Percentiles rank a stretch among this genome's conserved stretches.
Evolutionary conservation across 306 rosid genomes (phyloP).

Genomic region (Pueraria montana): DNA sequence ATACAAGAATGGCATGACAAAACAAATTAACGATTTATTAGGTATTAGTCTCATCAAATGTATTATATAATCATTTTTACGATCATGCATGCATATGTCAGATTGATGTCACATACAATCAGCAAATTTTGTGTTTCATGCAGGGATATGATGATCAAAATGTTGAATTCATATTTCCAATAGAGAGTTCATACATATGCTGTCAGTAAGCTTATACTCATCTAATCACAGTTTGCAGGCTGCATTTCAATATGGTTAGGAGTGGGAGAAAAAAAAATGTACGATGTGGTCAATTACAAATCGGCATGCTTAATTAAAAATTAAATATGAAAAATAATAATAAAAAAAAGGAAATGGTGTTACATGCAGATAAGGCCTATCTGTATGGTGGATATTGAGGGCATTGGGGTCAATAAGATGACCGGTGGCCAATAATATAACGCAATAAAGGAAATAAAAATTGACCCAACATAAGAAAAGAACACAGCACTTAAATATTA

Average conservation of each 20-base stretch:
- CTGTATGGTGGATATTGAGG: conserved; percentile 2
- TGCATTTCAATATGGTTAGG: background rate
- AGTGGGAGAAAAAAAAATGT: background rate
- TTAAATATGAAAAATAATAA: background rate
- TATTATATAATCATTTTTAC: background rate
- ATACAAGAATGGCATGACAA: background rate
- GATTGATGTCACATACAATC: conserved; percentile 1
- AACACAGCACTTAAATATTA: conserved; percentile 55
- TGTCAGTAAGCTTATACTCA: background rate
- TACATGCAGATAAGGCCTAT: conserved; percentile 15
- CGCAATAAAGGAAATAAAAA: conserved; percentile 50
- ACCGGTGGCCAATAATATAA: conserved; percentile 23
- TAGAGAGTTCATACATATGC: background rate
- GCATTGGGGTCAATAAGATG: conserved; percentile 19
- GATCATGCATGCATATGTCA: background rate
- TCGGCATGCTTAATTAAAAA: background rate
- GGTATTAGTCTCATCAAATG: background rate
- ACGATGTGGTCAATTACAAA: background rate
- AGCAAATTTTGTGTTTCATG: conserved; percentile 5
- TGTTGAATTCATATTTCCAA: background rate
- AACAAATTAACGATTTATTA: background rate
- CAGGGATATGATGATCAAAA: background rate
- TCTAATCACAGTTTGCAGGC: background rate
- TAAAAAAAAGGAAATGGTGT: background rate
- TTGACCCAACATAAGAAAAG: conserved; percentile 63